Percentiles rank a stretch among this genome's conserved stretches.
phyloP scores from a whole-genome alignment of 148 eudicot species.

The Persicaria tinctoria region DNA sequence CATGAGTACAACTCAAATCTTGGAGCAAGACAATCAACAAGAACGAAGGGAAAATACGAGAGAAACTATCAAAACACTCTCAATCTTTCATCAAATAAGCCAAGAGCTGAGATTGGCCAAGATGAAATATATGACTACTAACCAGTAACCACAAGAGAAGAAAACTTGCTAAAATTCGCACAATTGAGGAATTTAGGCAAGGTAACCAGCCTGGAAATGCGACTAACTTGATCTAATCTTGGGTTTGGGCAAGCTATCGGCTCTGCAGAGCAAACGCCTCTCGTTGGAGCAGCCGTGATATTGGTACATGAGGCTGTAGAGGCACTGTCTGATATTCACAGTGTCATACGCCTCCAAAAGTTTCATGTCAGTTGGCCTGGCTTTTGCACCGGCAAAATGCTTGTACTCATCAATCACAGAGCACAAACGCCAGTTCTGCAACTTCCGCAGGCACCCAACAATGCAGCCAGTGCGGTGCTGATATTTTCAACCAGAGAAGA shows the following conservation, averaged over 20 bases:
- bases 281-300: slow-evolving; percentile 11
- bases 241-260: slow-evolving; percentile 12
- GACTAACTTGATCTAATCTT: slow-evolving; percentile 15
- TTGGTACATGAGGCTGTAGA: slow-evolving; percentile 9
- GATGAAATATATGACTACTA: no score
- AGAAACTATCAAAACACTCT: no score
- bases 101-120: no score
- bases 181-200: no score
- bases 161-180: no score
- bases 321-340: slow-evolving; percentile 32
- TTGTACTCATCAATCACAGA: slow-evolving; percentile 78
- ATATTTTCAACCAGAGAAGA: not conserved
- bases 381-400: slow-evolving; percentile 75
- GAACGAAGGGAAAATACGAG: no score
- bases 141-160: no score
- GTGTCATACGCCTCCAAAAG: slow-evolving; percentile 68
- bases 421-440: slow-evolving; percentile 75
- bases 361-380: slow-evolving; percentile 74
- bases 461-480: slow-evolving; percentile 70
- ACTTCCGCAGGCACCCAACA: slow-evolving; percentile 78
- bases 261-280: slow-evolving; percentile 14
- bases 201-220: not conserved
- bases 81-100: no score
- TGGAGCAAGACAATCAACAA: no score
- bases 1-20: no score